Conservation (phyloP, 768 basidiomycete species). For the Pleurotus sapidus region DNA sequence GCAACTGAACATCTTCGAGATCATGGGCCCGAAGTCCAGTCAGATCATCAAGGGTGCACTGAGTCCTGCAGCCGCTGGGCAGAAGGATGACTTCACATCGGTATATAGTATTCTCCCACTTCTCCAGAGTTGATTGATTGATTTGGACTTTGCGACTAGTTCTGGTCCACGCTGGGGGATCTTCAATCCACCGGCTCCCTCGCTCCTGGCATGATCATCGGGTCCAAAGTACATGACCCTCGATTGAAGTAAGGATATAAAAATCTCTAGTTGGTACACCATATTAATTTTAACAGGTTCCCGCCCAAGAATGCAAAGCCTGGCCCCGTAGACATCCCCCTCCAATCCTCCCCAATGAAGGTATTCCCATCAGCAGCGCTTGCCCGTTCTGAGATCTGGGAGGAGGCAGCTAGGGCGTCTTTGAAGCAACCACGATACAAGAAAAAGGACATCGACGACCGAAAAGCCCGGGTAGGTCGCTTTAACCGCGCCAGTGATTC, state of each 20-base stretch:
- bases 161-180: slow-evolving; percentile 62
- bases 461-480: slow-evolving; percentile 63
- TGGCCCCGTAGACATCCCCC: slow-evolving; percentile 19
- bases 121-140: background rate
- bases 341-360: slow-evolving; percentile 24
- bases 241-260: slow-evolving; percentile 62
- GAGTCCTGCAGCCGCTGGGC: slow-evolving; percentile 44
- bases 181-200: slow-evolving; percentile 65
- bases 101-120: slow-evolving; percentile 27
- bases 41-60: slow-evolving; percentile 70
- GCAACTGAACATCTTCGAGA: slow-evolving; percentile 78
- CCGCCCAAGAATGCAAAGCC: slow-evolving; percentile 76
- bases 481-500: background rate
- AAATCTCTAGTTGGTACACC: background rate
- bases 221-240: slow-evolving; percentile 82
- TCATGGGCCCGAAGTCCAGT: slow-evolving; percentile 83
- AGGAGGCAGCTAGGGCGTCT: slow-evolving; percentile 45
- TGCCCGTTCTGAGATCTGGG: slow-evolving; percentile 76
- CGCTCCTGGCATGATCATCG: slow-evolving; percentile 74
- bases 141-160: slow-evolving; percentile 33
- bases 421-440: slow-evolving; percentile 66
- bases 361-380: slow-evolving; percentile 54
- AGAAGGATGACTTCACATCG: slow-evolving; percentile 55
- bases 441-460: slow-evolving; percentile 84
- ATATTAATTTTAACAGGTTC: slow-evolving; percentile 48